These are phyloP conservation scores for Eucalyptus caleyi DNA, from an alignment of 345 rosid species.

Conservation along the genomic window DNA sequence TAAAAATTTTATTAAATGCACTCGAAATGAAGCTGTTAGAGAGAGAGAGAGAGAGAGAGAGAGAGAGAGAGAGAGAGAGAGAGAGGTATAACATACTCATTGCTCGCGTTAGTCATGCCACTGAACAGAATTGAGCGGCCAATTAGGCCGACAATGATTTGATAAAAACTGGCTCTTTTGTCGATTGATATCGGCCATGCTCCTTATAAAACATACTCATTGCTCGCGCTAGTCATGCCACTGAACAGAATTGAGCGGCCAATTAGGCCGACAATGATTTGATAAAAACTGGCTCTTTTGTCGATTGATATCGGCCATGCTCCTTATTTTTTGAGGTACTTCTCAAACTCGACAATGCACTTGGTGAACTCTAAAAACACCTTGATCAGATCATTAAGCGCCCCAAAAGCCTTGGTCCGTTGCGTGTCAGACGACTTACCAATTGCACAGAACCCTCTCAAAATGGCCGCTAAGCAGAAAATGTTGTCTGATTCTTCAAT, in stretches of 20 bases:
- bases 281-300: neutral
- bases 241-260: too few species aligned
- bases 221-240: too few species aligned
- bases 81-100: too few species aligned
- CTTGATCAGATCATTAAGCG: neutral
- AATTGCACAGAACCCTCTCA: too few species aligned
- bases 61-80: neutral
- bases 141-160: neutral
- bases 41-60: neutral
- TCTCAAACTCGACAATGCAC: neutral
- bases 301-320: neutral
- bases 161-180: neutral
- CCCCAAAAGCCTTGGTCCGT: neutral
- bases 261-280: neutral
- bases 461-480: fast-evolving
- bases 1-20: too few species aligned
- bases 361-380: neutral
- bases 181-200: neutral
- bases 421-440: too few species aligned
- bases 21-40: neutral
- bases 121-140: too few species aligned
- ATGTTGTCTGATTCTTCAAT: too few species aligned
- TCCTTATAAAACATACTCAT: too few species aligned
- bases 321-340: too few species aligned
- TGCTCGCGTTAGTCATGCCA: too few species aligned